These are phyloP conservation scores for Hansenula anomala DNA, from an alignment of 1,139 yeast species.

Conservation along the genomic window DNA sequence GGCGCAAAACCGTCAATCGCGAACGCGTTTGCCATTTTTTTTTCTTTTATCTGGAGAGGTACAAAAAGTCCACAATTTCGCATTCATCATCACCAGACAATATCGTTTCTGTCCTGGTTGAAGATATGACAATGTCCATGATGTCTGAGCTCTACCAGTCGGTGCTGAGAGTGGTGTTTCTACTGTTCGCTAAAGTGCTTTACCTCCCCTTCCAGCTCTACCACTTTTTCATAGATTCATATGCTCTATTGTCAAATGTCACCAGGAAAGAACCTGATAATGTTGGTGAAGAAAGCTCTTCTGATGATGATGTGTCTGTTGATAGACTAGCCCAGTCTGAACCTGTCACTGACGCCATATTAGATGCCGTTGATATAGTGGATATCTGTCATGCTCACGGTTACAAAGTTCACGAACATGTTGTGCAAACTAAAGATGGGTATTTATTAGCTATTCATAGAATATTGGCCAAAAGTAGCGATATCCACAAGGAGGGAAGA, in stretches of 20 bases:
- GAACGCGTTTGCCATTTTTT: no score
- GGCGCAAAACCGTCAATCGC: no score
- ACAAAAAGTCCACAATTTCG: no score
- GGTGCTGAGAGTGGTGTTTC: background rate
- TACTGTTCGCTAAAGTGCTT: background rate
- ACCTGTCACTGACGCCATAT: background rate
- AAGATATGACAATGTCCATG: no score
- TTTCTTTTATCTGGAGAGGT: no score
- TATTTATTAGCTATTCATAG: constrained; percentile 44
- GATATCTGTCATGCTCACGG: constrained; percentile 57
- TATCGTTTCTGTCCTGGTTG: no score
- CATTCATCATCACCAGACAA: no score
- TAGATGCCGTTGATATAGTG: constrained; percentile 42
- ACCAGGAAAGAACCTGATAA: constrained; percentile 1
- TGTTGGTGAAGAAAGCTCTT: background rate
- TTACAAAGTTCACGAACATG: constrained; percentile 59
- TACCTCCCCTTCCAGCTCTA: background rate
- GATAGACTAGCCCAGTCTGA: constrained; percentile 9
- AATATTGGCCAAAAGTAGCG: constrained; percentile 30
- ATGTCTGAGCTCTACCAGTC: background rate
- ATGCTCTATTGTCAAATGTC: background rate
- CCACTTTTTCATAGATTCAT: background rate
- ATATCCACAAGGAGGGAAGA: constrained; percentile 25
- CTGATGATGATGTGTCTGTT: constrained; percentile 2
- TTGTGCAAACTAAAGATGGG: constrained; percentile 51